A percentile compares a stretch with the other conserved stretches of the same genome.
phyloP scores from a whole-genome alignment of 2,329 filamentous ascomycete genomes.

The Cytospora mali region DNA sequence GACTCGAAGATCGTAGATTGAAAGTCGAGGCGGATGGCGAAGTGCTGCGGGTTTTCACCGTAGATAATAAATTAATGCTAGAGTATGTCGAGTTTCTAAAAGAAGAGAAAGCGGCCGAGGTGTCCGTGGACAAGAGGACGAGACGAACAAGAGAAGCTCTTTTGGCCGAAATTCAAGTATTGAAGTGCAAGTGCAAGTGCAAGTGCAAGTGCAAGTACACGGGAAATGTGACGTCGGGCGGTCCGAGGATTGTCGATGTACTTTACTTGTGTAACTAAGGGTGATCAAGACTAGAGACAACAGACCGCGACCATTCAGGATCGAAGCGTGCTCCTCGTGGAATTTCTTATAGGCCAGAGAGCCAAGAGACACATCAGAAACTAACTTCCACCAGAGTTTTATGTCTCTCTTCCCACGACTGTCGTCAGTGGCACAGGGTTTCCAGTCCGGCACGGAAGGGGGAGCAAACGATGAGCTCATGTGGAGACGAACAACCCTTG shows the following conservation, averaged over 20 bases:
- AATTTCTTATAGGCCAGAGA: background rate
- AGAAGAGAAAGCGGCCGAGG: background rate
- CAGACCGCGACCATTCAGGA: background rate
- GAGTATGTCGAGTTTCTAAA: background rate
- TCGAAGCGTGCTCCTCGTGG: too few species aligned
- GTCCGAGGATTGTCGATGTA: background rate
- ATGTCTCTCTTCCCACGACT: too few species aligned
- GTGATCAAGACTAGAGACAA: background rate
- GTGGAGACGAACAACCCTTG: background rate
- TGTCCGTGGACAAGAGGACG: background rate
- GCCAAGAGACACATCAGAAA: too few species aligned
- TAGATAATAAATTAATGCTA: background rate
- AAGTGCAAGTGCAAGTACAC: background rate
- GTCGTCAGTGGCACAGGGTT: background rate
- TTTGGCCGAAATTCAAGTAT: background rate
- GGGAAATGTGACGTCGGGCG: background rate
- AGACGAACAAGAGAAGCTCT: too few species aligned
- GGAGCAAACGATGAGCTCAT: constrained; percentile 1
- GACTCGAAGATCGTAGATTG: background rate
- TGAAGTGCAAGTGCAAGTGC: background rate
- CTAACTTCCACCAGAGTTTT: background rate
- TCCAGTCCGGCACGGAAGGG: background rate
- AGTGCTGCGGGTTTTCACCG: background rate
- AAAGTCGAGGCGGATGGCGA: background rate
- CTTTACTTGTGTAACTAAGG: background rate